These are phyloP conservation scores for Penicillium coffeae DNA, from an alignment of 495 filamentous ascomycete species.

Conservation along the genomic window DNA sequence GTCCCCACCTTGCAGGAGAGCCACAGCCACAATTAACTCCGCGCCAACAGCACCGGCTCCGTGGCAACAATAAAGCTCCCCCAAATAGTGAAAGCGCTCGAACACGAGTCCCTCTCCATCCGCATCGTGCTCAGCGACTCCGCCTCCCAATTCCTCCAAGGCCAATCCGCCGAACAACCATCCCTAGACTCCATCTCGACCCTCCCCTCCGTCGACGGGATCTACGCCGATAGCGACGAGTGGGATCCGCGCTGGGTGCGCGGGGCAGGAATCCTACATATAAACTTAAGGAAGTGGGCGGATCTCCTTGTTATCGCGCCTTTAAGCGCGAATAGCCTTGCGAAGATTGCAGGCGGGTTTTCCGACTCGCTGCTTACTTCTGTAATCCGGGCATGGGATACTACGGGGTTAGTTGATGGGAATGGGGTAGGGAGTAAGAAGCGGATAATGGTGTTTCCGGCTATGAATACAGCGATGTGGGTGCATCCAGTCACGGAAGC, in stretches of 20 bases:
- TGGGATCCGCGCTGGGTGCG: constrained; percentile 71
- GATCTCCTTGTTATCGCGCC: constrained; percentile 79
- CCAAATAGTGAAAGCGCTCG: constrained; percentile 59
- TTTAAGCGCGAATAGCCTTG: constrained; percentile 72
- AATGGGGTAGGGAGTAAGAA: constrained; percentile 20
- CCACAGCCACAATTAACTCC: neutral
- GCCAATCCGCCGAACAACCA: constrained; percentile 69
- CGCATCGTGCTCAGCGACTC: constrained; percentile 72
- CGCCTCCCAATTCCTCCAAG: constrained; percentile 66
- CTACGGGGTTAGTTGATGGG: constrained; percentile 55
- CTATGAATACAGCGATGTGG: constrained; percentile 94
- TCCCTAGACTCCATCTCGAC: constrained; percentile 45
- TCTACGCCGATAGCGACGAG: constrained; percentile 77
- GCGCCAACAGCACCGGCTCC: constrained; percentile 46
- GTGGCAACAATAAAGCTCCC: constrained; percentile 92
- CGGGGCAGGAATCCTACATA: constrained; percentile 65
- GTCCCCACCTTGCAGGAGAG: no score
- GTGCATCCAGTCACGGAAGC: constrained; percentile 66
- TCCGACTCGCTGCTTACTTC: constrained; percentile 64
- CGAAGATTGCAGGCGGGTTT: constrained; percentile 68
- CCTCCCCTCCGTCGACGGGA: constrained; percentile 60
- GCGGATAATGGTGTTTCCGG: constrained; percentile 45
- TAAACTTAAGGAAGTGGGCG: constrained; percentile 74
- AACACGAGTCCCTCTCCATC: constrained; percentile 60
- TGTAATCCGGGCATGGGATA: constrained; percentile 88